phyloP scores from a whole-genome alignment of 78 protist genomes.

The Neovahlkampfia damariscottae region DNA sequence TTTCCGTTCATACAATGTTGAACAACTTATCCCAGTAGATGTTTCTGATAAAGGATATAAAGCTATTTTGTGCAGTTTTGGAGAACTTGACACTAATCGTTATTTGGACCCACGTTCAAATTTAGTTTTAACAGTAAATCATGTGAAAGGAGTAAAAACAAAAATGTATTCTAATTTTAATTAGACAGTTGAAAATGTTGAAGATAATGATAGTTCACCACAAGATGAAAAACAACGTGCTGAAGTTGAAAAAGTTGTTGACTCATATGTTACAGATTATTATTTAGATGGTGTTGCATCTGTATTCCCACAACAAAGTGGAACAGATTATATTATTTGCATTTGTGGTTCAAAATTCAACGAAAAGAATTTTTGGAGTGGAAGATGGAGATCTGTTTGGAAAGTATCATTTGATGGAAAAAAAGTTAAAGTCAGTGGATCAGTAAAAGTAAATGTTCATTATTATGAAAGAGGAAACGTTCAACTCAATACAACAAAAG shows the following conservation, averaged over 20 bases:
- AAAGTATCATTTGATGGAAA: not conserved
- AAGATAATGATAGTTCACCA: not conserved
- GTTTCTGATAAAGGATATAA: not conserved
- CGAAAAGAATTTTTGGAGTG: not conserved
- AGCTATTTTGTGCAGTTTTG: not conserved
- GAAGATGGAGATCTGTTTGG: not conserved
- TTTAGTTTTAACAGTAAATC: not conserved
- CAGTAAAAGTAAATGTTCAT: not conserved
- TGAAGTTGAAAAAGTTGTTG: not conserved
- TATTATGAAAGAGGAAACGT: not conserved
- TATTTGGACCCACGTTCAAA: not conserved
- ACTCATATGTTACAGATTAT: not conserved
- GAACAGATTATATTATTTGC: not conserved
- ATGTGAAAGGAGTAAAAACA: not conserved
- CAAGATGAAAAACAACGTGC: not conserved
- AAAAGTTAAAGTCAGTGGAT: not conserved
- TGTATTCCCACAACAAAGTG: not conserved
- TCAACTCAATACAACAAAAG: not conserved
- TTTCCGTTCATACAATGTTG: not conserved
- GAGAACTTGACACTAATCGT: not conserved
- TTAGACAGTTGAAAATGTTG: not conserved
- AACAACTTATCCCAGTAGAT: conserved; percentile 1
- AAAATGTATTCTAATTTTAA: not conserved
- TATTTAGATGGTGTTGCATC: not conserved
- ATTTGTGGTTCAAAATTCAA: not conserved